Evolutionary conservation across 75 land plant genomes (phyloP).

Genomic region (Sequoia sempervirens): DNA sequence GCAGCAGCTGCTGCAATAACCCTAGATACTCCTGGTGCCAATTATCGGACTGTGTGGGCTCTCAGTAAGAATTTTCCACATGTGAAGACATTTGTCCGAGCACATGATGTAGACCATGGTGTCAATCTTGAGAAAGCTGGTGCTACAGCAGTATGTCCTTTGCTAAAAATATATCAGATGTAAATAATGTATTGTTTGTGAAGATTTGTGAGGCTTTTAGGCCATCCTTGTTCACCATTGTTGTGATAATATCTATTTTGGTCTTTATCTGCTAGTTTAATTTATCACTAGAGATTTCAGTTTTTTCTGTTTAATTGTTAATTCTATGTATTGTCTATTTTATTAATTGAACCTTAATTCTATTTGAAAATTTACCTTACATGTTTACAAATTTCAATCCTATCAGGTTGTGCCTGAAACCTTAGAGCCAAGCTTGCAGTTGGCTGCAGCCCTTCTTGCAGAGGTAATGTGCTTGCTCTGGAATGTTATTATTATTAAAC

Average conservation of each 20-base stretch:
- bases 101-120: constrained; percentile 99
- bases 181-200: too few species aligned
- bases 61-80: constrained; percentile 94
- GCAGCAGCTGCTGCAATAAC: constrained; percentile 98
- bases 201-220: not conserved
- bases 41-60: constrained; percentile 97
- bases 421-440: constrained; percentile 95
- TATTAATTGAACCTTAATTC: not conserved
- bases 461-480: constrained; percentile 53
- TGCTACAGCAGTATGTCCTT: constrained; percentile 89
- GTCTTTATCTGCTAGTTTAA: not conserved
- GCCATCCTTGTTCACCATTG: not conserved
- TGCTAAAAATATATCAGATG: not conserved
- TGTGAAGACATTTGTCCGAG: constrained; percentile 98
- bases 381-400: constrained; percentile 2
- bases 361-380: not conserved
- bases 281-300: not conserved
- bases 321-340: not conserved
- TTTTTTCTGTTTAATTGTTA: not conserved
- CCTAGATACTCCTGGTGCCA: constrained; percentile 94
- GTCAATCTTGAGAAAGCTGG: constrained; percentile 97
- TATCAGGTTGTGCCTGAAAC: constrained; percentile 94
- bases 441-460: constrained; percentile 98
- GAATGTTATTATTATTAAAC: not conserved
- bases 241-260: not conserved